phyloP scores from a whole-genome alignment of 257 asterid species.

The Nicotiana tabacum region DNA sequence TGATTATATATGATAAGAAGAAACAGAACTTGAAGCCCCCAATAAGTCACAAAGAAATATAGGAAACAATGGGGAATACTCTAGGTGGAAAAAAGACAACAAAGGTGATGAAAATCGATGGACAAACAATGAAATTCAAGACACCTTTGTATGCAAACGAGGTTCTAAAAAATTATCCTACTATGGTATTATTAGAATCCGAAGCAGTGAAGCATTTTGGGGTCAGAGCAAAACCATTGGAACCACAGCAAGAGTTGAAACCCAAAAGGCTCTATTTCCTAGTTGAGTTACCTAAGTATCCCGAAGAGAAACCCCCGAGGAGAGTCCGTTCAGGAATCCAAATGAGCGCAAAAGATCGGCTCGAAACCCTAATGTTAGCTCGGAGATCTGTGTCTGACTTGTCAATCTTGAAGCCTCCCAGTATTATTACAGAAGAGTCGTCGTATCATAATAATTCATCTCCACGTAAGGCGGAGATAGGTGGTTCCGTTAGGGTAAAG shows the following conservation, averaged over 20 bases:
- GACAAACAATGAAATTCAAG: conserved; percentile 58
- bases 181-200: conserved; percentile 61
- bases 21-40: not conserved
- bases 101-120: conserved; percentile 76
- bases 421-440: conserved; percentile 14
- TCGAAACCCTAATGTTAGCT: conserved; percentile 78
- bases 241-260: conserved; percentile 67
- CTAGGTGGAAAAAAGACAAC: conserved; percentile 56
- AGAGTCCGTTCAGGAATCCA: conserved; percentile 87
- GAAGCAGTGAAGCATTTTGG: conserved; percentile 84
- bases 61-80: conserved; percentile 60
- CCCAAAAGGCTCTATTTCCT: conserved; percentile 69
- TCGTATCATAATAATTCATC: not conserved
- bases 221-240: conserved; percentile 71
- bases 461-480: not conserved
- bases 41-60: no score
- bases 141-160: conserved; percentile 63
- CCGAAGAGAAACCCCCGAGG: conserved; percentile 43
- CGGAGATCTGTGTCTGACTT: conserved; percentile 76
- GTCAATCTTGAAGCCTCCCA: conserved; percentile 52
- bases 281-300: conserved; percentile 61
- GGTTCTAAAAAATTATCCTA: conserved; percentile 51
- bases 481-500: conserved; percentile 43
- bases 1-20: not conserved
- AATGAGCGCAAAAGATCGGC: conserved; percentile 92